Percentiles rank a stretch among this genome's conserved stretches.
Conservation (phyloP, 768 basidiomycete species). For the Mycena floridula region DNA sequence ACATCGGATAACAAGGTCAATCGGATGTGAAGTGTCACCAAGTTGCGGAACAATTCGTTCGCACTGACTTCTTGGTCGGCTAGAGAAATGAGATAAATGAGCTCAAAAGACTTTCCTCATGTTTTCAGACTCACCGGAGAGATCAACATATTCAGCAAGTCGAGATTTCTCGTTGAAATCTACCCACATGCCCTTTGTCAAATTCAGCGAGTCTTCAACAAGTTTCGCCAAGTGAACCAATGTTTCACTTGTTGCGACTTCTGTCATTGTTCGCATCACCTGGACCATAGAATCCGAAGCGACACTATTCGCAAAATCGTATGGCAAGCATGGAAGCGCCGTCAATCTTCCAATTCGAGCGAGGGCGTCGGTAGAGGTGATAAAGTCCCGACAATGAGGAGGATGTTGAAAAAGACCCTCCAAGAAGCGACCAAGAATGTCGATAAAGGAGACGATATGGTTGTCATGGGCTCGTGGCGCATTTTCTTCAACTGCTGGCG, state of each 20-base stretch:
- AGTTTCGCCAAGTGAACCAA: slow-evolving; percentile 63
- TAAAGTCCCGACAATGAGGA: slow-evolving; percentile 86
- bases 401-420: slow-evolving; percentile 93
- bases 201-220: slow-evolving; percentile 61
- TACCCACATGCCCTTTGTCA: slow-evolving; percentile 71
- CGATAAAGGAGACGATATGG: slow-evolving; percentile 69
- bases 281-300: slow-evolving; percentile 85
- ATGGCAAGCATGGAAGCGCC: slow-evolving; percentile 80
- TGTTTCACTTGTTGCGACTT: slow-evolving; percentile 75
- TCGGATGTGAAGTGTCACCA: slow-evolving; percentile 73
- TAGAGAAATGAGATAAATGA: slow-evolving; percentile 15
- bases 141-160: slow-evolving; percentile 58
- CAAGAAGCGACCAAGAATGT: slow-evolving; percentile 81
- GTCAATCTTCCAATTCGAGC: slow-evolving; percentile 71
- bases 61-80: slow-evolving; percentile 42
- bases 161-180: slow-evolving; percentile 47
- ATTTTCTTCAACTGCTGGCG: background rate
- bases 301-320: slow-evolving; percentile 80
- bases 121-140: too few relatives aligned
- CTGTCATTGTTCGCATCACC: slow-evolving; percentile 84
- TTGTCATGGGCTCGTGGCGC: slow-evolving; percentile 53
- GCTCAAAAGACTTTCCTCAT: too few relatives aligned
- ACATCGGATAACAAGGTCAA: slow-evolving; percentile 83
- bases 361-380: slow-evolving; percentile 67
- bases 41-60: slow-evolving; percentile 62